Base-by-base conservation (phyloP, 2,329 filamentous ascomycete species). In the Pseudogymnoascus sp. region DNA sequence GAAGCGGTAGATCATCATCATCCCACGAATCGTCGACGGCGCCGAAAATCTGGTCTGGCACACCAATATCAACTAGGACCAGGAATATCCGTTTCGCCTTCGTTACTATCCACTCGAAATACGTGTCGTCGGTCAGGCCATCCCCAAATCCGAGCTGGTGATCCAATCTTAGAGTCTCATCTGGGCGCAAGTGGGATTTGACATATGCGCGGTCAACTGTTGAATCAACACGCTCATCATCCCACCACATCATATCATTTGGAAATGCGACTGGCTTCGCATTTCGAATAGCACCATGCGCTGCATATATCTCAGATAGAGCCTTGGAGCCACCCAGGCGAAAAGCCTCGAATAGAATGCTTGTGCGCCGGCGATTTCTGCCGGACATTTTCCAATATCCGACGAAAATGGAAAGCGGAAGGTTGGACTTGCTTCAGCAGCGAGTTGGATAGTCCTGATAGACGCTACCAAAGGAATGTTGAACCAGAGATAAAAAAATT, bases 1-100 rank as follows among this genome's bases (percentile, higher is more conserved):
- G 78, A 59, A 92, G 80, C 4, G 89, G 89, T 44, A 93, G 77
- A 75, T 93, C 89, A 62, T 85, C 82, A 70, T 93, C 89, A 68
- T 89, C 87, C 88, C 88, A 91, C 21, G 86, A 88, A 70, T 88
- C 85, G 74, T 92, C 88, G 64, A 91, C 85, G 61, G 90, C 79
- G 44, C 83, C 83, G 70, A 92, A 92, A 65, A 92, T 91, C 72
- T 88, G 87, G 68, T 89, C 87, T 0, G 88, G 83, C 10, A 88
- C 80, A 33, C 85, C 86, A 23, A 91, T 77, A 69, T 91, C 88
- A 62, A 85, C 79, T 26, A 92, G 78, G 40, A 90, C 86, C 56
- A 93, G 77, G 70, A 91, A 92, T 40, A 91, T 78, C 56, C 86
- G 81, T 70, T 85, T 87, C 6, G 87, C 86, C 68, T 87, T 87